phyloP scores from a whole-genome alignment of 257 asterid species.

The Jasminum sambac region DNA sequence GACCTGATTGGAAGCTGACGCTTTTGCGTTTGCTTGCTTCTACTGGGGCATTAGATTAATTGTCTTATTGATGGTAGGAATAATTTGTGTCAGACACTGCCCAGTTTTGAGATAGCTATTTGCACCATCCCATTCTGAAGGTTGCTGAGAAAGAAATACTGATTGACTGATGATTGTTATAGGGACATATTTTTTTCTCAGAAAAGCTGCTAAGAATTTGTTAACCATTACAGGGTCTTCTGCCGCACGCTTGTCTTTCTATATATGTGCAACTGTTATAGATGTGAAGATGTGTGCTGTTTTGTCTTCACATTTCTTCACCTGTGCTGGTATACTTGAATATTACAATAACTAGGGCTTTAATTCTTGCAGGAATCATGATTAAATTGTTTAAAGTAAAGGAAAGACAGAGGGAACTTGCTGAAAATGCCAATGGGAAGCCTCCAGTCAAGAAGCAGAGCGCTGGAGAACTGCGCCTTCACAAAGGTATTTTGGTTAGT shows the following conservation, averaged over 20 bases:
- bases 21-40: not conserved
- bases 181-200: not conserved
- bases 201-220: not conserved
- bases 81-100: not conserved
- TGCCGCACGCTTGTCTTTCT: not conserved
- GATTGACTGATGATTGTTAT: slow-evolving; percentile 1
- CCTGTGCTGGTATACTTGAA: slow-evolving; percentile 4
- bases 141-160: not conserved
- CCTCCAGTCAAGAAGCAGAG: slow-evolving; percentile 54
- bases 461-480: slow-evolving; percentile 58
- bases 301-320: not conserved
- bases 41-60: not conserved
- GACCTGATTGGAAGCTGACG: not conserved
- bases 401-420: slow-evolving; percentile 89
- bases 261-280: not conserved
- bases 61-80: not conserved
- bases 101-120: not conserved
- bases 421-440: slow-evolving; percentile 82
- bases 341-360: slow-evolving; percentile 1
- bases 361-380: slow-evolving; percentile 55
- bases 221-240: not conserved
- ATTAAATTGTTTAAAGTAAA: slow-evolving; percentile 90
- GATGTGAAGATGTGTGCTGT: not conserved
- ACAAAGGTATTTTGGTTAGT: slow-evolving; percentile 29
- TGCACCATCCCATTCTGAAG: not conserved